A percentile compares a stretch with the other conserved stretches of the same genome.
These are phyloP conservation scores for Trypanosoma grayi DNA, from an alignment of 208 protist genomes.

Conservation along the genomic window DNA sequence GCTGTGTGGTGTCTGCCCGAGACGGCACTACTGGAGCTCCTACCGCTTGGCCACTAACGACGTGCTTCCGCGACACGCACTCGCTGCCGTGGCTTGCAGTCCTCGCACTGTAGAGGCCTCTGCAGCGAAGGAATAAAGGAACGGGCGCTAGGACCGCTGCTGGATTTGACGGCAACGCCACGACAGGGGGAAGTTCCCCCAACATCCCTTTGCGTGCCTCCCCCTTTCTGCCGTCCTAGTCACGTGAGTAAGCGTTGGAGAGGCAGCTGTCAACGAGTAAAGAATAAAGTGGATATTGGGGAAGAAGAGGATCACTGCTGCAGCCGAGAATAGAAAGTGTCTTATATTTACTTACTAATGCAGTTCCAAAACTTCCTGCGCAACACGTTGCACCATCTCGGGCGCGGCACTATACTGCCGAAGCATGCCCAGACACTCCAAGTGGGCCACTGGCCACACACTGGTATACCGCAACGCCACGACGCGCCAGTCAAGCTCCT, in stretches of 20 bases:
- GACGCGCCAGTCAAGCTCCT: conserved; percentile 52
- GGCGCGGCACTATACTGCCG: conserved; percentile 31
- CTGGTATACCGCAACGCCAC: conserved; percentile 44
- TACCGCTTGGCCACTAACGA: background rate
- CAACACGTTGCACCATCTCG: conserved; percentile 39
- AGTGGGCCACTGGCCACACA: conserved; percentile 47
- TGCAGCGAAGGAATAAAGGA: conserved; percentile 5
- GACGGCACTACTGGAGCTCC: background rate
- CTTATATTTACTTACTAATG: conserved; percentile 9
- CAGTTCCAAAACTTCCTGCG: conserved; percentile 45
- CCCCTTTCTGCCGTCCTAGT: background rate
- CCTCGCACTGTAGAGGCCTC: conserved; percentile 8
- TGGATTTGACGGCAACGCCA: conserved; percentile 17
- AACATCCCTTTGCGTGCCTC: conserved; percentile 9
- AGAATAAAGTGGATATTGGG: too few species aligned
- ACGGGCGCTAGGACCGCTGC: conserved; percentile 12
- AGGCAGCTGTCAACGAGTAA: background rate
- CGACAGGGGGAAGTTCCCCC: conserved; percentile 21
- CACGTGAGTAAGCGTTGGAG: too few species aligned
- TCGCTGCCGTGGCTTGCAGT: background rate
- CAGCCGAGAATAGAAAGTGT: background rate
- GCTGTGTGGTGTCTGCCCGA: background rate
- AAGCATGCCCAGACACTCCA: conserved; percentile 49
- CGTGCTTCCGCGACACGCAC: background rate
- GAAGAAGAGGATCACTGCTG: background rate